Percentiles rank a stretch among this genome's conserved stretches.
phyloP scores from a whole-genome alignment of 2,329 filamentous ascomycete genomes.

The Colletotrichum sp. region DNA sequence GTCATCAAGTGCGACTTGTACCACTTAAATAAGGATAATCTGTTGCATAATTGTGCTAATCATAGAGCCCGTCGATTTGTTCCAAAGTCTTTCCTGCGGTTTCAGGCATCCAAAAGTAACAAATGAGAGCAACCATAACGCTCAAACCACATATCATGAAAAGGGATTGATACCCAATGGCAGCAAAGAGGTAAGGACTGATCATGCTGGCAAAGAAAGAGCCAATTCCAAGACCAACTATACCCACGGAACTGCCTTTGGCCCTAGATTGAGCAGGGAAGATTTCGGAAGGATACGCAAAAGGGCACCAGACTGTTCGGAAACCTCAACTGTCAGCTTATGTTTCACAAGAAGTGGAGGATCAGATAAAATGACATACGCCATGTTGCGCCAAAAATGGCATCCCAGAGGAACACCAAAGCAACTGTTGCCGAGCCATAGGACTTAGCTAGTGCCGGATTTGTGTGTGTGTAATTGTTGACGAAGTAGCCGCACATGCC shows the following conservation, averaged over 20 bases:
- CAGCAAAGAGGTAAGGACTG: neutral
- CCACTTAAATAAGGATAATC: too few species aligned
- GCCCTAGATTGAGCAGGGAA: neutral
- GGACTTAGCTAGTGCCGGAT: neutral
- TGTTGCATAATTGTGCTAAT: neutral
- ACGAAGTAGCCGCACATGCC: neutral
- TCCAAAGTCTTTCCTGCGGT: neutral
- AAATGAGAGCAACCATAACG: neutral
- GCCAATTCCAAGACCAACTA: neutral
- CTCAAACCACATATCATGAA: neutral
- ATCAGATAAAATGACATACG: neutral
- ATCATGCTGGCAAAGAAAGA: neutral
- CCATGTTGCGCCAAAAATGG: neutral
- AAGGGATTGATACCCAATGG: neutral
- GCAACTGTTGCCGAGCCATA: neutral
- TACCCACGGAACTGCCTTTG: neutral
- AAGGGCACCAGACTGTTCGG: neutral
- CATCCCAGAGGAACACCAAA: neutral
- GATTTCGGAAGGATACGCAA: neutral
- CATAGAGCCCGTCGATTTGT: neutral
- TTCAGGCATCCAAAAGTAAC: neutral
- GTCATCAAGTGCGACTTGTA: neutral
- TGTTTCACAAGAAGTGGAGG: neutral
- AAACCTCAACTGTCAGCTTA: neutral
- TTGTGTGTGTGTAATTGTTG: neutral